Base-by-base conservation (phyloP, 305 asterid genomes). In the Plantago rigida region DNA sequence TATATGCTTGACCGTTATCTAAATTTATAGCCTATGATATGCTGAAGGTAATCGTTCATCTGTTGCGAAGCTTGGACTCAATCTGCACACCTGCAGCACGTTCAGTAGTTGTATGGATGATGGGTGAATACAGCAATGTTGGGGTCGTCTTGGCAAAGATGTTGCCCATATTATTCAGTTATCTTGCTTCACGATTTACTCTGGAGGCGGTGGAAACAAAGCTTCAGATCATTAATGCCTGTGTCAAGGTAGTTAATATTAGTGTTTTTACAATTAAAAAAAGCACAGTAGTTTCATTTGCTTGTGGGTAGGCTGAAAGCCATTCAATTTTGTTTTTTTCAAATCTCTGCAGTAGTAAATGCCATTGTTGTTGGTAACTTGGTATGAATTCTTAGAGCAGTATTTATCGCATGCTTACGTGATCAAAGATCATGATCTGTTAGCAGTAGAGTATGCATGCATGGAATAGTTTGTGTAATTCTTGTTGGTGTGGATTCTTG, bases 31-130 rank as follows among this genome's bases (percentile, higher is more conserved):
- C 41, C 47, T 13, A 19, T 44, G 44, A 58, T 71, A 67, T 68
- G 3, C 75, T 82, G 77, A 73, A 91, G 98, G 89, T 83, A 26
- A 88, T 88, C 71, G 82, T 75, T 73, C 83, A 83, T 75, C 75
- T 92, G 88, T 73, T 79, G 59, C 82, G 86, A 69, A 84, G 82
- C 70, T 74, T 92, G 85, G 97, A 92, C 77, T 76, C 87, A 64
- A 80, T 85, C 66, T 56, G 56, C 68, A 84, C 88, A 14, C 85
- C 95, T 51, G 77, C 84, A 51, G 95, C 96, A 56, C 97, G 99
- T 67, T 94, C 95, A 59, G 79, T 82, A 87, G 80, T 92, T 55
- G 80, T 88, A 73, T 92, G 99, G 99, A 82, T 92, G 94, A 63
- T 92, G 79, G 97, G 99, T 19, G 96, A 92, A 73, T 86, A 84